Conservation (phyloP, 2,329 filamentous ascomycete genomes). For the Mycosphaerelloides madeirae region DNA sequence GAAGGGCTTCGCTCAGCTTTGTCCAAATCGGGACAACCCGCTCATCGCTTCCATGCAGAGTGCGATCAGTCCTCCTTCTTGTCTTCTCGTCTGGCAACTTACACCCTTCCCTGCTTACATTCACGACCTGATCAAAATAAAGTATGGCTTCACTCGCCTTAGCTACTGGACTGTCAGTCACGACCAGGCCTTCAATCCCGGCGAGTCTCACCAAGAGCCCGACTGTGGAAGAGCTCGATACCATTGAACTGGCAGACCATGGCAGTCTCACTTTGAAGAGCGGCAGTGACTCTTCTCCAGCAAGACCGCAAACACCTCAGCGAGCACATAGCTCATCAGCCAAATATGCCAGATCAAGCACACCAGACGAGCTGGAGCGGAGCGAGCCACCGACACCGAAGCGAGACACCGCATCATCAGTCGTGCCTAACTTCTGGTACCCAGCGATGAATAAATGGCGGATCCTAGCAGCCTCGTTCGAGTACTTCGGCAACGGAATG, state of each 20-base stretch:
- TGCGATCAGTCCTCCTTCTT: too few species aligned
- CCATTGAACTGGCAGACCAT: constrained; percentile 23
- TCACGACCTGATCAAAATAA: too few species aligned
- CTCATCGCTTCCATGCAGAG: too few species aligned
- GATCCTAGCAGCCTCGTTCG: constrained; percentile 58
- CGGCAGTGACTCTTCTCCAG: background rate
- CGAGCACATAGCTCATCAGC: constrained; percentile 17
- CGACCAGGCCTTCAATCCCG: constrained; percentile 1
- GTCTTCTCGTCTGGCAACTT: too few species aligned
- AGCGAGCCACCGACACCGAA: constrained; percentile 50
- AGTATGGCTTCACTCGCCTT: constrained; percentile 11
- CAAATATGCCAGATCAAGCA: constrained; percentile 31
- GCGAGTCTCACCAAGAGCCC: constrained; percentile 9
- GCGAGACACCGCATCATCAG: constrained; percentile 39
- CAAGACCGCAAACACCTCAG: constrained; percentile 10
- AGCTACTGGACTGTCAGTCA: constrained; percentile 9
- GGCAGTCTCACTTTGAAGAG: constrained; percentile 8
- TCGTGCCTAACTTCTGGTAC: constrained; percentile 55
- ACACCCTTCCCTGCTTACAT: too few species aligned
- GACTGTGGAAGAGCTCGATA: constrained; percentile 24
- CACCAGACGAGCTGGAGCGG: constrained; percentile 48
- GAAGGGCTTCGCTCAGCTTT: too few species aligned
- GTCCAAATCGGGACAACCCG: too few species aligned
- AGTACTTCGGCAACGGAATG: constrained; percentile 65
- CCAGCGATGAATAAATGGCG: constrained; percentile 65